A percentile compares a stretch with the other conserved stretches of the same genome.
phyloP scores from a whole-genome alignment of 495 filamentous ascomycete species.

The Usnea hakonensis region DNA sequence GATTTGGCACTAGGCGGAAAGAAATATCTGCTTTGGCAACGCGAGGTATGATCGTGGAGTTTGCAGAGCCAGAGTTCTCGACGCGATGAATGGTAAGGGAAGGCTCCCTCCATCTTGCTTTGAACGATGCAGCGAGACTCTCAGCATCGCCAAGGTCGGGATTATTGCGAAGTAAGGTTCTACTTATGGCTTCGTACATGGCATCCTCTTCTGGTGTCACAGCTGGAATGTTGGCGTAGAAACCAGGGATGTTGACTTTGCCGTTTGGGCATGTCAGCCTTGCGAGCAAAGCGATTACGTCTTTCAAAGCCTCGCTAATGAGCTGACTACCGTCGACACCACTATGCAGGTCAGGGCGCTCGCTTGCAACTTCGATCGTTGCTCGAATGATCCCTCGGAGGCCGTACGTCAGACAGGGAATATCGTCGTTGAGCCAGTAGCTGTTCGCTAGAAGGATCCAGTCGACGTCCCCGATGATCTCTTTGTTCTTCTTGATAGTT shows the following conservation, averaged over 20 bases:
- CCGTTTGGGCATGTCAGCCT: slow-evolving; percentile 62
- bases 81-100: slow-evolving; percentile 89
- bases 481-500: slow-evolving; percentile 66
- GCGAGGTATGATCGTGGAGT: slow-evolving; percentile 80
- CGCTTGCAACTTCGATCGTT: slow-evolving; percentile 75
- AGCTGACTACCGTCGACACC: slow-evolving; percentile 88
- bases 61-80: slow-evolving; percentile 59
- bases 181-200: slow-evolving; percentile 76
- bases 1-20: slow-evolving; percentile 86
- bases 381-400: slow-evolving; percentile 92
- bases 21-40: slow-evolving; percentile 80
- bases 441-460: slow-evolving; percentile 94
- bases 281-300: slow-evolving; percentile 72
- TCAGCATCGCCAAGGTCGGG: slow-evolving; percentile 59
- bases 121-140: slow-evolving; percentile 65
- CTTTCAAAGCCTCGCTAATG: slow-evolving; percentile 83
- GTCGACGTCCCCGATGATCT: slow-evolving; percentile 80
- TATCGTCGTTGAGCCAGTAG: slow-evolving; percentile 95
- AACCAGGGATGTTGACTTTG: slow-evolving; percentile 58
- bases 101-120: slow-evolving; percentile 93
- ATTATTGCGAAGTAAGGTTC: slow-evolving; percentile 62
- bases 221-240: slow-evolving; percentile 75
- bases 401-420: slow-evolving; percentile 92
- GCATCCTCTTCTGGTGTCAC: slow-evolving; percentile 67
- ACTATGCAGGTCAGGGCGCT: slow-evolving; percentile 83